Percentiles rank a stretch among this genome's conserved stretches.
Evolutionary conservation across 805 yeast species (phyloP).

Genomic region (Hyphopichia homilentoma): DNA sequence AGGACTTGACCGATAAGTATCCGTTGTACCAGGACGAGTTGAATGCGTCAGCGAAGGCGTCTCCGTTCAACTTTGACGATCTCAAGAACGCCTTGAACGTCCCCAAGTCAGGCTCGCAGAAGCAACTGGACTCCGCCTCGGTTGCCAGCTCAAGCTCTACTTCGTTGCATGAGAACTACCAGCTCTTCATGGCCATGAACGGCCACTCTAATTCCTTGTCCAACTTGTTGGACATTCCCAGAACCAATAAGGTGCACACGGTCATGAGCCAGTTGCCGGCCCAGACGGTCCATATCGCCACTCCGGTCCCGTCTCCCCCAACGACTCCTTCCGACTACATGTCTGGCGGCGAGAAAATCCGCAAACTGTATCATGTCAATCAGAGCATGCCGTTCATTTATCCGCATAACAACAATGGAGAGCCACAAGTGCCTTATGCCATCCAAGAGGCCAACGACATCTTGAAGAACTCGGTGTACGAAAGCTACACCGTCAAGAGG

Average conservation of each 20-base stretch:
- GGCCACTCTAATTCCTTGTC: slow-evolving; percentile 51
- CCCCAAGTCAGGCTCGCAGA: slow-evolving; percentile 22
- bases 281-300: slow-evolving; percentile 67
- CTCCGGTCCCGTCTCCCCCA: slow-evolving; percentile 87
- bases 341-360: slow-evolving; percentile 46
- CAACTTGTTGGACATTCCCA: slow-evolving; percentile 56
- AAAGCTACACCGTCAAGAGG: slow-evolving; percentile 66
- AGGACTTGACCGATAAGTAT: slow-evolving; percentile 68
- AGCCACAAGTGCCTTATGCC: slow-evolving; percentile 58
- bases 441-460: slow-evolving; percentile 76
- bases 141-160: slow-evolving; percentile 10
- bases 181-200: slow-evolving; percentile 35
- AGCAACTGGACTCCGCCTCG: too few relatives aligned
- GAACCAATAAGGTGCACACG: slow-evolving; percentile 46
- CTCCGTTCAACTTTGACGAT: slow-evolving; percentile 27
- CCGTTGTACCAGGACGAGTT: too few relatives aligned
- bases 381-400: slow-evolving; percentile 64
- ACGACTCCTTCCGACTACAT: slow-evolving; percentile 39
- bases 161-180: slow-evolving; percentile 20
- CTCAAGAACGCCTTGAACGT: slow-evolving; percentile 26
- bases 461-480: slow-evolving; percentile 56
- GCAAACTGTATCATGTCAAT: slow-evolving; percentile 61
- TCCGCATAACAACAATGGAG: slow-evolving; percentile 44
- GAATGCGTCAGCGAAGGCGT: slow-evolving; percentile 43
- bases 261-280: slow-evolving; percentile 45